A percentile compares a stretch with the other conserved stretches of the same genome.
These are phyloP conservation scores for Stevia rebaudiana DNA, from an alignment of 140 eudicot species.

Conservation along the genomic window DNA sequence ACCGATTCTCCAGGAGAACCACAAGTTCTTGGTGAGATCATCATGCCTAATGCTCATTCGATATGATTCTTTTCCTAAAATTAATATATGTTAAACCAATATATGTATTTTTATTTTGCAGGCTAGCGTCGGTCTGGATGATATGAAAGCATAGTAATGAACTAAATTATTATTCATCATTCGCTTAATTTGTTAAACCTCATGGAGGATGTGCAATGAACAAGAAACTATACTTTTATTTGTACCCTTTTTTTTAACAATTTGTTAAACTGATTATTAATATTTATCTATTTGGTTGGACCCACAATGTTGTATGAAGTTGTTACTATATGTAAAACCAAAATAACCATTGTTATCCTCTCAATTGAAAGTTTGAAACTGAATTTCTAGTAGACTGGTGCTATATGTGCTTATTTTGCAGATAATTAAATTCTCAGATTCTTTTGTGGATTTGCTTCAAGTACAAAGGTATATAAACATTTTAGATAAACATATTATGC, in stretches of 20 bases:
- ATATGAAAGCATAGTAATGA: slow-evolving; percentile 42
- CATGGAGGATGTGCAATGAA: slow-evolving; percentile 17
- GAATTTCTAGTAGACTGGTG: not conserved
- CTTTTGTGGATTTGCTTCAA: not conserved
- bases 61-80: not conserved
- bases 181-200: slow-evolving; percentile 1
- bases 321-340: slow-evolving; percentile 5
- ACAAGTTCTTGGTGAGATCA: slow-evolving; percentile 80
- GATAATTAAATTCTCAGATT: slow-evolving; percentile 1
- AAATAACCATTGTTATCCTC: not conserved
- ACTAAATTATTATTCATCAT: not conserved
- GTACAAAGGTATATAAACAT: not conserved
- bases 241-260: slow-evolving; percentile 11
- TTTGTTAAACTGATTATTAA: slow-evolving; percentile 19
- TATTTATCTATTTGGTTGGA: slow-evolving; percentile 22
- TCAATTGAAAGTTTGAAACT: not conserved
- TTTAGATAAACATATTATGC: not conserved
- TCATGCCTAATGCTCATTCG: not conserved
- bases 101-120: slow-evolving; percentile 23
- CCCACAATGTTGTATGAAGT: slow-evolving; percentile 14
- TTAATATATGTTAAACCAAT: not conserved
- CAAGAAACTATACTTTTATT: slow-evolving; percentile 12
- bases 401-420: not conserved
- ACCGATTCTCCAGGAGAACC: slow-evolving; percentile 87
- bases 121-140: slow-evolving; percentile 57